Evolutionary conservation across 2,329 filamentous ascomycete genomes (phyloP).

Genomic region (Mollisiaceae sp.): DNA sequence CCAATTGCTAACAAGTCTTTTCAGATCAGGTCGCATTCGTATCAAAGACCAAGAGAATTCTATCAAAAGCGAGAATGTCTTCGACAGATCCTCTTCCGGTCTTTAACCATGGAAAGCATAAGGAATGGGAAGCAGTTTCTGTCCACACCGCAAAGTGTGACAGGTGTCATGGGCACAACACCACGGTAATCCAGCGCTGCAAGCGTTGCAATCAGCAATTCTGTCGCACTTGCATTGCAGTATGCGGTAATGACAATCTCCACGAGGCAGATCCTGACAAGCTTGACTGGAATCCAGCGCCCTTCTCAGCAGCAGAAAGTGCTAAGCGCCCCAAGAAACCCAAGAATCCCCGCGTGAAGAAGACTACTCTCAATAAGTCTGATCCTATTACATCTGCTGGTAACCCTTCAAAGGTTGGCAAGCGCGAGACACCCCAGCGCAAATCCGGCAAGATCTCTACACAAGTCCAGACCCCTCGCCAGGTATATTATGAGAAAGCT

Average conservation of each 20-base stretch:
- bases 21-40: too few species aligned
- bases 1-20: too few species aligned
- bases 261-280: conserved; percentile 8
- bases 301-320: too few species aligned
- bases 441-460: too few species aligned
- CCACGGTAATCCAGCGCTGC: conserved; percentile 22
- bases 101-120: not conserved
- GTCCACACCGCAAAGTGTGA: conserved; percentile 27
- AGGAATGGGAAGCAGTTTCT: conserved; percentile 11
- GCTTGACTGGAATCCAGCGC: conserved; percentile 16
- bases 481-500: too few species aligned
- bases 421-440: too few species aligned
- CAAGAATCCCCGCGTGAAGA: too few species aligned
- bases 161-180: conserved; percentile 15
- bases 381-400: too few species aligned
- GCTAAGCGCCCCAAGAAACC: too few species aligned
- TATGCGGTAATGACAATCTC: conserved; percentile 1
- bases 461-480: too few species aligned
- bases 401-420: too few species aligned
- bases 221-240: conserved; percentile 19
- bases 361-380: too few species aligned
- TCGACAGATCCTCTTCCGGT: not conserved
- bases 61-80: not conserved
- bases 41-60: not conserved
- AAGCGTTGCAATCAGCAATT: conserved; percentile 20